Evolutionary conservation across 441 rosid genomes (phyloP).

Genomic region (Geranium incanum): DNA sequence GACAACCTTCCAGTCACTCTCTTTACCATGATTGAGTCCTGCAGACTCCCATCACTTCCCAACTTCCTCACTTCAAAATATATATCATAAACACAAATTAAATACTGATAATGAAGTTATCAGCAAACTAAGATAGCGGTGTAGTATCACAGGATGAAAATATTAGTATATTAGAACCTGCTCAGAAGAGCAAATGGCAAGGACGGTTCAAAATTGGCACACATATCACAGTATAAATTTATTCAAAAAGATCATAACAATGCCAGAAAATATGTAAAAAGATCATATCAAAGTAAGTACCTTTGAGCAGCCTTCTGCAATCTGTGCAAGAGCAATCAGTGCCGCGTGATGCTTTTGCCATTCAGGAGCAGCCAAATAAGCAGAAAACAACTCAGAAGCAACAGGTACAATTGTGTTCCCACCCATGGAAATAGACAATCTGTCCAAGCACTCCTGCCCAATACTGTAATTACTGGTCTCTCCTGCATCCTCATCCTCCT

Average conservation of each 20-base stretch:
- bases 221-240: background rate
- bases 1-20: background rate
- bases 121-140: background rate
- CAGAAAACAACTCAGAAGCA: constrained; percentile 31
- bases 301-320: constrained; percentile 47
- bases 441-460: constrained; percentile 47
- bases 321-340: constrained; percentile 36
- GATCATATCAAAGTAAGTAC: constrained; percentile 9
- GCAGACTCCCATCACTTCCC: background rate
- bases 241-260: background rate
- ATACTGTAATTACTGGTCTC: constrained; percentile 44
- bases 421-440: constrained; percentile 36
- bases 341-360: constrained; percentile 50
- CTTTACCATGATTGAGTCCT: background rate
- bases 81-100: background rate
- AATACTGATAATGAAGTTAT: background rate
- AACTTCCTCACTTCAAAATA: background rate
- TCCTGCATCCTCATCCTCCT: constrained; percentile 42
- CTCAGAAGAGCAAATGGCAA: background rate
- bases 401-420: constrained; percentile 36
- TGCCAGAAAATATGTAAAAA: background rate
- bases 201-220: background rate
- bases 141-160: background rate
- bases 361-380: constrained; percentile 32
- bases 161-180: background rate